Evolutionary conservation across 352 stramenopile species (phyloP), one percentile per base, ranked within the genome.

Genomic region (Peronospora belbahrii): DNA sequence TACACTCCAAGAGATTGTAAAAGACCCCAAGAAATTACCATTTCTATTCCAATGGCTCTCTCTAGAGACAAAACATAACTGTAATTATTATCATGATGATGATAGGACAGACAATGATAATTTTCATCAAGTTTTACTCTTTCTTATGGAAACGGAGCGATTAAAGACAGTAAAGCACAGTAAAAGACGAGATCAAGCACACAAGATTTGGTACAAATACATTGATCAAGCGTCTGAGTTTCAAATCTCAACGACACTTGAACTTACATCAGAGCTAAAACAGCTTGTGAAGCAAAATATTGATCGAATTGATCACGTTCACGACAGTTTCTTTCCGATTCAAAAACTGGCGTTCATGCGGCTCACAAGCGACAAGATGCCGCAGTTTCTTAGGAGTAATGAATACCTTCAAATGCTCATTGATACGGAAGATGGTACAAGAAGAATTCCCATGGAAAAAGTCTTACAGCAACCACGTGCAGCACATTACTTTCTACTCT

Each of bases 121-220:
- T 13, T 91, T 87, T 50, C 79, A 90, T 42, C 75, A 91, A n/a
- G 79, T 91, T 22, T 43, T 93, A 49, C 67, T 91, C 1, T 93
- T 89, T 43, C 60, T 93, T 14, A 69, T 91, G 20, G 82, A 90
- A 54, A 77, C 88, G 18, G 79, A 90, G 48, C 79, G 91, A 49
- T 56, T 90, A 20, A 73, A 83, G 55, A 78, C 81, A 15, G 72
- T 88, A 28, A 58, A 76, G 9, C 65, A 85, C 23, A 61, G 70
- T 28, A 85, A 85, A 50, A 63, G 66, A 9, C 61, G 59, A n/a
- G 73, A 85, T 13, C 81, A 90, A 51, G 74, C 76, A 17, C 66
- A 67, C 42, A 90, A 89, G 59, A 88, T 93, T 48, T 93, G 77
- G 74, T 43, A 78, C 62, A 93, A 93, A 62, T 93, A 93, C 64